Percentiles rank a stretch among this genome's conserved stretches.
These are phyloP conservation scores for Phytomonas sp. DNA, from an alignment of 208 protist species.

Conservation along the genomic window DNA sequence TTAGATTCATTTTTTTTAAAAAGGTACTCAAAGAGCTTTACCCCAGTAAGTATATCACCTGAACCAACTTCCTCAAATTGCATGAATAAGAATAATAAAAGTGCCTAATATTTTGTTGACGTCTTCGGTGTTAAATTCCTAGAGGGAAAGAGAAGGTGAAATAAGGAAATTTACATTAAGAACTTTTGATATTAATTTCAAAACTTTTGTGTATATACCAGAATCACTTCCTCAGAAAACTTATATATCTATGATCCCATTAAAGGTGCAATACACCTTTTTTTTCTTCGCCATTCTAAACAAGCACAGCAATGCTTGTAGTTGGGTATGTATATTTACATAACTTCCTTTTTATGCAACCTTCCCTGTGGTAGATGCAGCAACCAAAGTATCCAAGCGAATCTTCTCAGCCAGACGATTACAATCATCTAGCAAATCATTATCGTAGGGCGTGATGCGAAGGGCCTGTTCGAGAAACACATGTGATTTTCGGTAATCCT, in stretches of 20 bases:
- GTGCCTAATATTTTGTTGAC: conserved; percentile 5
- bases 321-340: neutral
- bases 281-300: neutral
- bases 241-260: neutral
- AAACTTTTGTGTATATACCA: neutral
- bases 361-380: conserved; percentile 31
- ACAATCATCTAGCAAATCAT: conserved; percentile 84
- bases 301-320: neutral
- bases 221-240: neutral
- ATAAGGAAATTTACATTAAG: neutral
- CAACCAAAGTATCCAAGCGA: conserved; percentile 80
- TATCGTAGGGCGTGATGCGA: conserved; percentile 89
- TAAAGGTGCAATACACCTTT: conserved; percentile 4
- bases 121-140: neutral
- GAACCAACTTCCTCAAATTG: conserved; percentile 21
- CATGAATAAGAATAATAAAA: conserved; percentile 2
- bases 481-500: conserved; percentile 67
- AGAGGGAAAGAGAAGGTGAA: neutral
- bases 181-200: conserved; percentile 1
- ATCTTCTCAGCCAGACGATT: conserved; percentile 83
- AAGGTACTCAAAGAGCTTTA: conserved; percentile 63
- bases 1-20: conserved; percentile 42
- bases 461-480: conserved; percentile 67
- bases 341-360: neutral
- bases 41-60: conserved; percentile 52